Base-by-base conservation (phyloP, 352 stramenopile genomes). In the Phytophthora capsici region DNA sequence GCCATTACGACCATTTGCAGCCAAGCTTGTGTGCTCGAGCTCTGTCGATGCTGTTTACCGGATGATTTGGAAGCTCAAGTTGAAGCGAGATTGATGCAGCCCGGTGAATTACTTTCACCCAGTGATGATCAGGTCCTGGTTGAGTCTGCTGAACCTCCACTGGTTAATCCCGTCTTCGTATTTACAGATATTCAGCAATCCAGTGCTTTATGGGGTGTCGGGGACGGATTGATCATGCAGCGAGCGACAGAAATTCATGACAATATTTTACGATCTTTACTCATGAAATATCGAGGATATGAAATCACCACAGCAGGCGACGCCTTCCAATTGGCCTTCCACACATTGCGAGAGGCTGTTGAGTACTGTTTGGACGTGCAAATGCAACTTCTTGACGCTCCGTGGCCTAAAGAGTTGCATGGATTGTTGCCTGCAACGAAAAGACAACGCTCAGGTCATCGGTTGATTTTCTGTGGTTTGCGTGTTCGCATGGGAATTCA, bases 141-240 rank as follows among this genome's bases (percentile, higher is more conserved):
- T 4, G 74, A 74, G 16, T 74, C 65, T 6, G 57, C 46, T 0
- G 76, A 84, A 36, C 66, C 76, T 2, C 77, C 77, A 1, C 46
- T 77, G 1, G 73, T 79, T 0, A 82, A 81, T 25, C 78, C 78
- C 9, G 79, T 88, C 20, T 90, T 90, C 57, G 78, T 90, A 0
- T 86, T 85, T 45, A 90, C 81, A 6, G 81, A 88, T 57, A 90
- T 90, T 20, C 62, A 88, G 41, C 81, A 82, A 10, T 90, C 81
- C 14, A 90, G 77, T 53, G 75, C 63, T 7, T 37, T 90, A 0
- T 90, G 81, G 81, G 69, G 50, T 6, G 50, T 83, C 1, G 63
- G 56, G 9, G 64, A 83, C 44, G 68, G 73, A 2, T 37, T 71
- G 3, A 73, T 85, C 16, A 87, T 90, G 75, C 71, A 80, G 41